A percentile compares a stretch with the other conserved stretches of the same genome.
These are phyloP conservation scores for Neofusicoccum umdonicola DNA, from an alignment of 2,329 filamentous ascomycete species.

Conservation along the genomic window DNA sequence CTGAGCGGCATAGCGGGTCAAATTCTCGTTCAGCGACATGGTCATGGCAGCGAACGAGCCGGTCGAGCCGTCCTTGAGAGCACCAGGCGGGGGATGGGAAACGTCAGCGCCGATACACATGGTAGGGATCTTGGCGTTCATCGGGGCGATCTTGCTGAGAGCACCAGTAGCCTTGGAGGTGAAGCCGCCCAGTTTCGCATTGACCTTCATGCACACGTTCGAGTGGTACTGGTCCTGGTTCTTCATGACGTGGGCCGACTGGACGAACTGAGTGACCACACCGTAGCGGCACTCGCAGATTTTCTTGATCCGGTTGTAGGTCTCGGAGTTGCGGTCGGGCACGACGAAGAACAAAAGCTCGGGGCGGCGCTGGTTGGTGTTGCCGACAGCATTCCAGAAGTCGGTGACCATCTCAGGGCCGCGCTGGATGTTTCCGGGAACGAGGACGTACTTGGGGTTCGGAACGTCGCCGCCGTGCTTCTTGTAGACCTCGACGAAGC, in stretches of 20 bases:
- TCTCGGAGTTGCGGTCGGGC: slow-evolving; percentile 64
- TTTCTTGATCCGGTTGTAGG: slow-evolving; percentile 87
- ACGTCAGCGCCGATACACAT: slow-evolving; percentile 91
- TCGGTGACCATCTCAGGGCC: slow-evolving; percentile 54
- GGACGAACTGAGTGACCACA: slow-evolving; percentile 81
- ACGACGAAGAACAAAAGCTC: slow-evolving; percentile 81
- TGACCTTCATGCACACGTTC: slow-evolving; percentile 96
- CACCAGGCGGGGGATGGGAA: slow-evolving; percentile 73
- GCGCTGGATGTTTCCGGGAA: slow-evolving; percentile 29
- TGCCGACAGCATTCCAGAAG: slow-evolving; percentile 56
- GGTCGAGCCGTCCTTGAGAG: slow-evolving; percentile 40
- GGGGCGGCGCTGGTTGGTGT: slow-evolving; percentile 56
- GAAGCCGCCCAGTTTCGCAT: slow-evolving; percentile 86
- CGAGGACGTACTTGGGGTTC: slow-evolving; percentile 45
- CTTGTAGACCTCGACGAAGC: slow-evolving; percentile 61
- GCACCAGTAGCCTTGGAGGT: slow-evolving; percentile 56
- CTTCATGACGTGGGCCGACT: slow-evolving; percentile 65
- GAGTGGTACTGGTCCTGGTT: slow-evolving; percentile 80
- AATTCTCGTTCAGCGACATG: slow-evolving; percentile 70
- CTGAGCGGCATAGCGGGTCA: slow-evolving; percentile 71
- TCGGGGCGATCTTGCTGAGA: slow-evolving; percentile 30
- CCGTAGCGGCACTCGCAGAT: slow-evolving; percentile 81
- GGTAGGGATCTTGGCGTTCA: slow-evolving; percentile 44
- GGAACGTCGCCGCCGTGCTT: slow-evolving; percentile 59
- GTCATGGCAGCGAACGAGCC: slow-evolving; percentile 83